These are phyloP conservation scores for Leccinum insolens DNA, from an alignment of 1,284 basidiomycete species.

Conservation along the genomic window DNA sequence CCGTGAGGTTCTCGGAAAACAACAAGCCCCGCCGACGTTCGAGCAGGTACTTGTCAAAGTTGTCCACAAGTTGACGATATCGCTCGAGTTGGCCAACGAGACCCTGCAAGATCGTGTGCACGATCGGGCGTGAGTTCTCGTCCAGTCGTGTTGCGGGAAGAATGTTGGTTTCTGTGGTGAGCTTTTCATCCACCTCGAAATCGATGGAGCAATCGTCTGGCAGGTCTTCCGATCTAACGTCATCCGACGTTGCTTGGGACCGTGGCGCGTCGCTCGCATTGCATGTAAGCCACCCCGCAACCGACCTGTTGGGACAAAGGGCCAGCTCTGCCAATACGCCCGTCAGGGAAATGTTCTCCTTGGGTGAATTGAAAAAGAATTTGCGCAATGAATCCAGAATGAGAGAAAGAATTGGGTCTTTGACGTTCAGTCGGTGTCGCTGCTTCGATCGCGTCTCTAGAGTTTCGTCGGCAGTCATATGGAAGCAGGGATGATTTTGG, in stretches of 20 bases:
- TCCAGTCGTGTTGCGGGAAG: slow-evolving; percentile 70
- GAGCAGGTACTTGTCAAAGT: slow-evolving; percentile 84
- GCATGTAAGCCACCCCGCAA: slow-evolving; percentile 88
- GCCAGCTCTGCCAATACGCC: slow-evolving; percentile 81
- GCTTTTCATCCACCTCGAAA: slow-evolving; percentile 65
- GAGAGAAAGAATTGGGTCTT: slow-evolving; percentile 75
- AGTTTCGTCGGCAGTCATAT: slow-evolving; percentile 41
- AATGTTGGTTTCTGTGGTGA: slow-evolving; percentile 57
- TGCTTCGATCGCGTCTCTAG: slow-evolving; percentile 43
- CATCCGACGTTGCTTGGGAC: slow-evolving; percentile 25
- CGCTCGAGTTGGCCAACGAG: slow-evolving; percentile 79
- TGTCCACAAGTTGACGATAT: slow-evolving; percentile 72
- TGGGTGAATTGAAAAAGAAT: slow-evolving; percentile 87
- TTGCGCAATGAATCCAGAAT: slow-evolving; percentile 71
- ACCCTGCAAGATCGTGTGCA: slow-evolving; percentile 79
- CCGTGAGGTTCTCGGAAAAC: slow-evolving; percentile 91
- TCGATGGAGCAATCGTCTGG: slow-evolving; percentile 81
- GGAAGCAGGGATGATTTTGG: slow-evolving; percentile 63
- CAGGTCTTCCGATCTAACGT: slow-evolving; percentile 36
- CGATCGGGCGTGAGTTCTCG: slow-evolving; percentile 71
- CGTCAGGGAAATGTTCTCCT: slow-evolving; percentile 88
- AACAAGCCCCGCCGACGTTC: slow-evolving; percentile 90
- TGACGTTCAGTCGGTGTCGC: slow-evolving; percentile 77
- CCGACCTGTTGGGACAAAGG: slow-evolving; percentile 80
- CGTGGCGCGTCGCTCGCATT: slow-evolving; percentile 43